Evolutionary conservation across 116 monocot genomes (phyloP).

Genomic region (Phalaenopsis hybrid): DNA sequence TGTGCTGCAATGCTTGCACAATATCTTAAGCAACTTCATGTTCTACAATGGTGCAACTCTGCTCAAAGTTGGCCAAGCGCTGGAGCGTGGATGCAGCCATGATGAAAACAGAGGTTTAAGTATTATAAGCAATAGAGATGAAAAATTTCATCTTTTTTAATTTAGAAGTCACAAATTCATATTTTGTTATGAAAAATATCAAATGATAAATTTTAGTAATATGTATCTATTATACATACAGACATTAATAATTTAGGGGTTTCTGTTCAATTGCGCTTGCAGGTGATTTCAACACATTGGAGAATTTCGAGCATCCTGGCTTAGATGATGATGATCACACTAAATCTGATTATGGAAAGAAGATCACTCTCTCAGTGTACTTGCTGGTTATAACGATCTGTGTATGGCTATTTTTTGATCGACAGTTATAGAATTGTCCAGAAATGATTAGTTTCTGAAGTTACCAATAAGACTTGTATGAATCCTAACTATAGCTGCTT

Average conservation of each 20-base stretch:
- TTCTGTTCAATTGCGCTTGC: background rate
- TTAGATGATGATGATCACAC: background rate
- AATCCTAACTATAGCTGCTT: background rate
- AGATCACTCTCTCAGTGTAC: background rate
- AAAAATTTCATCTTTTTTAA: too few relatives aligned
- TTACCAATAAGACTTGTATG: background rate
- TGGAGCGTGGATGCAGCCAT: constrained; percentile 51
- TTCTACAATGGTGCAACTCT: constrained; percentile 77
- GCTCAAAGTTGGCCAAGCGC: constrained; percentile 32
- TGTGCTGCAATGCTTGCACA: constrained; percentile 63
- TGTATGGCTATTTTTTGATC: background rate
- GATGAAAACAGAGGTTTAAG: constrained; percentile 35
- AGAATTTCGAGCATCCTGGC: background rate
- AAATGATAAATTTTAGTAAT: too few relatives aligned
- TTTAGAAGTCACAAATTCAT: too few relatives aligned
- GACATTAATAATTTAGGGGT: too few relatives aligned
- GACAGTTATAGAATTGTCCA: background rate
- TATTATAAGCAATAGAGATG: background rate
- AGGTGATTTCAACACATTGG: constrained; percentile 45
- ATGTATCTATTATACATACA: too few relatives aligned
- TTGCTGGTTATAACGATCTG: background rate
- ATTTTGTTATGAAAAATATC: too few relatives aligned
- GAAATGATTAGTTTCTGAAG: background rate
- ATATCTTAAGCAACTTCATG: constrained; percentile 41
- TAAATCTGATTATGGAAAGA: background rate